phyloP scores from a whole-genome alignment of 2,329 filamentous ascomycete genomes.

The Taxawa tesnikishii region DNA sequence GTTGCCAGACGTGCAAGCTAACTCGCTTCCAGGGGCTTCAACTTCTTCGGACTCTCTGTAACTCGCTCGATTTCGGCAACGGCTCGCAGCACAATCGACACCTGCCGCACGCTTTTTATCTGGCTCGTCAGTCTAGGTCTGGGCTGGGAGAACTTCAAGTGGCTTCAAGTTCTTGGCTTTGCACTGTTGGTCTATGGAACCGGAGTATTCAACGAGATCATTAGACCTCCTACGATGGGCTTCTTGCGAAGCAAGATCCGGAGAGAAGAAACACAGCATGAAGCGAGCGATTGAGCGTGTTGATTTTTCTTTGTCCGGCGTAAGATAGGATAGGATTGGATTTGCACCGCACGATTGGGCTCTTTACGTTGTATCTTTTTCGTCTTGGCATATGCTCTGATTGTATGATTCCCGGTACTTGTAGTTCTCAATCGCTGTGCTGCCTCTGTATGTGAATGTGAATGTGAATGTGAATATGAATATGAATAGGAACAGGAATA shows the following conservation, averaged over 20 bases:
- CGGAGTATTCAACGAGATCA: constrained; percentile 88
- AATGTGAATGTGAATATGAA: too few species aligned
- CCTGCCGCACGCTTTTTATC: constrained; percentile 93
- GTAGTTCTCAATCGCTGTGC: too few species aligned
- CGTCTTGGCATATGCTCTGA: too few species aligned
- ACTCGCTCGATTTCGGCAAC: constrained; percentile 85
- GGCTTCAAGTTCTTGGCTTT: constrained; percentile 86
- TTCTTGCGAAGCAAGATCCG: not conserved
- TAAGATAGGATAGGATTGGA: too few species aligned
- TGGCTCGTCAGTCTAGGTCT: constrained; percentile 90
- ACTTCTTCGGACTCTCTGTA: constrained; percentile 94
- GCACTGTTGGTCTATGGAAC: constrained; percentile 87
- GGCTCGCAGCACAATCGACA: constrained; percentile 90
- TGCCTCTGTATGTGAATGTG: too few species aligned
- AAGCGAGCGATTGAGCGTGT: too few species aligned
- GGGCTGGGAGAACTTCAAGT: constrained; percentile 96
- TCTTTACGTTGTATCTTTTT: too few species aligned
- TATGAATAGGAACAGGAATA: too few species aligned
- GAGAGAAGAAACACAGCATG: too few species aligned
- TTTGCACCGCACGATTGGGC: too few species aligned
- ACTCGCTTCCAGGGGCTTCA: constrained; percentile 61
- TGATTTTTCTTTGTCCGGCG: too few species aligned
- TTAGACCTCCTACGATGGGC: constrained; percentile 53
- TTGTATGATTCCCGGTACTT: too few species aligned
- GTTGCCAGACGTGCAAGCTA: constrained; percentile 6